Evolutionary conservation across 2,329 filamentous ascomycete species (phyloP).

Genomic region (Venturia effusa): DNA sequence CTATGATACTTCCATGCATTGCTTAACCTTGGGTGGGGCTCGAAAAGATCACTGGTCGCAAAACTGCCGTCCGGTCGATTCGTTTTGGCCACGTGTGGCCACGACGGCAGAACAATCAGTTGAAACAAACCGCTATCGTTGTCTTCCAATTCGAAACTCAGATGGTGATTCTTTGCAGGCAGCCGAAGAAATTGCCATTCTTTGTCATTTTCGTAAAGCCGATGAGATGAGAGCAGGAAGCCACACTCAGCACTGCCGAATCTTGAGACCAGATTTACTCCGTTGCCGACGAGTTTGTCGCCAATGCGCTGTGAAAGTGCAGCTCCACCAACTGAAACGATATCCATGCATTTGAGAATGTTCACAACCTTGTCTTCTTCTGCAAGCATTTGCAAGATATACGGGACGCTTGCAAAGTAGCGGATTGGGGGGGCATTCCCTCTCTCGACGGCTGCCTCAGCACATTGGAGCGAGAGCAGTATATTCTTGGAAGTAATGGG

Average conservation of each 20-base stretch:
- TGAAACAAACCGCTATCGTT: slow-evolving; percentile 34
- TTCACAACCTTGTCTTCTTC: slow-evolving; percentile 46
- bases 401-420: slow-evolving; percentile 56
- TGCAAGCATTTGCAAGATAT: slow-evolving; percentile 51
- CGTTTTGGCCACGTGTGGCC: slow-evolving; percentile 31
- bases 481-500: slow-evolving; percentile 49
- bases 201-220: slow-evolving; percentile 42
- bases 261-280: slow-evolving; percentile 48
- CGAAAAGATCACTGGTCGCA: slow-evolving; percentile 38
- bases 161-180: slow-evolving; percentile 18
- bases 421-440: slow-evolving; percentile 27
- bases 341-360: slow-evolving; percentile 34
- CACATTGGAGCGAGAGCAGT: slow-evolving; percentile 33
- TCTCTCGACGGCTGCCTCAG: slow-evolving; percentile 18
- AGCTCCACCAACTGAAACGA: slow-evolving; percentile 49
- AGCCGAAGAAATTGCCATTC: slow-evolving; percentile 50
- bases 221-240: slow-evolving; percentile 52
- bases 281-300: slow-evolving; percentile 39
- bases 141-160: slow-evolving; percentile 38
- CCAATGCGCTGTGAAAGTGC: slow-evolving; percentile 50
- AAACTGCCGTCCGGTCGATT: slow-evolving; percentile 39
- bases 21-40: slow-evolving; percentile 29
- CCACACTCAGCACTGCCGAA: slow-evolving; percentile 58
- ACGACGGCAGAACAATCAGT: slow-evolving; percentile 42
- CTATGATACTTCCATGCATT: slow-evolving; percentile 37